Evolutionary conservation across 192 early-diverging fungal species (phyloP).

Genomic region (Coemansia sp.): DNA sequence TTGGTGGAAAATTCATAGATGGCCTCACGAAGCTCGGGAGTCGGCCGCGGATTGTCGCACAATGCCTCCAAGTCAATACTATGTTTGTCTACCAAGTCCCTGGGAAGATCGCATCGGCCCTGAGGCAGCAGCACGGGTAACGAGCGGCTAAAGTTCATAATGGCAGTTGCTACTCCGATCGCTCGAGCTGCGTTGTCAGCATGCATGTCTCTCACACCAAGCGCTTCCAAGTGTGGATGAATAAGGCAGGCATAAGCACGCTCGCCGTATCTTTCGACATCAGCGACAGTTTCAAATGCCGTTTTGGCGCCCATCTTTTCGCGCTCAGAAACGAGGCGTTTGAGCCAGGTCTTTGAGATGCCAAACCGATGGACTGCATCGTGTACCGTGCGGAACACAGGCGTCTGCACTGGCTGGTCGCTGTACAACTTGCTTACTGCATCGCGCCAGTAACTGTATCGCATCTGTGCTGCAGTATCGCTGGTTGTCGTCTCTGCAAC

Average conservation of each 20-base stretch:
- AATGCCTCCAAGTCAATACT: conserved; percentile 72
- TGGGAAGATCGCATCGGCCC: conserved; percentile 69
- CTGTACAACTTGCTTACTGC: conserved; percentile 65
- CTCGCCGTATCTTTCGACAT: conserved; percentile 87
- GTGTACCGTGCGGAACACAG: conserved; percentile 67
- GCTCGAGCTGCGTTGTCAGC: conserved; percentile 89
- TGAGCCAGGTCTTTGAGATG: conserved; percentile 77
- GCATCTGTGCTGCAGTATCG: conserved; percentile 67
- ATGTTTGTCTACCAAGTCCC: conserved; percentile 76
- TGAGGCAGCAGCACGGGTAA: conserved; percentile 68
- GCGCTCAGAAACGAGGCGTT: conserved; percentile 66
- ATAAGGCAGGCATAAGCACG: conserved; percentile 81
- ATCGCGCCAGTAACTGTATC: conserved; percentile 88
- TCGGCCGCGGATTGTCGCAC: conserved; percentile 56
- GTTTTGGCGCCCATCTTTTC: conserved; percentile 60
- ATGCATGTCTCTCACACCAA: conserved; percentile 74
- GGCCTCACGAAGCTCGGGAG: conserved; percentile 65
- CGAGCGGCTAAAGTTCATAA: conserved; percentile 69
- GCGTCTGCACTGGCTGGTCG: conserved; percentile 70
- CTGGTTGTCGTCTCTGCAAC: conserved; percentile 73
- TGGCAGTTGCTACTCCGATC: conserved; percentile 86
- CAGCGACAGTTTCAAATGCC: conserved; percentile 65
- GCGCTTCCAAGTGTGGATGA: conserved; percentile 84
- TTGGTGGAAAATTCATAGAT: conserved; percentile 83
- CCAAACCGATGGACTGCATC: conserved; percentile 56